Evolutionary conservation across 306 rosid species (phyloP), one percentile per base, ranked within the genome.

Genomic region (Lathyrus sativus): DNA sequence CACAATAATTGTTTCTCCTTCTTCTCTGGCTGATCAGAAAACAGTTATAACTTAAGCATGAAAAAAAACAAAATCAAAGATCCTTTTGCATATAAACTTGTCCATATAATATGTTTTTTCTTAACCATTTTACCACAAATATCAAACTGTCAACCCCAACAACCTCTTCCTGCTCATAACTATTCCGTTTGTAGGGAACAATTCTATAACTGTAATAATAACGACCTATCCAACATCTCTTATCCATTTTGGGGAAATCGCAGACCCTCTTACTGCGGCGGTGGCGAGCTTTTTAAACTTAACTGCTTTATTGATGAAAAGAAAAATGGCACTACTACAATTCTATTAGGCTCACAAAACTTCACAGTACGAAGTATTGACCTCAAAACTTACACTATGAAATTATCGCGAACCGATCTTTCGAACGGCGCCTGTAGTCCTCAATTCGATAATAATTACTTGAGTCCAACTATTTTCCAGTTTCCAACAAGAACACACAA

Each of bases 191-290:
- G 64, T 9, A 59, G 7, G 1, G 12, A 22, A 17, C 7, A 31
- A 17, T 15, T 3, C 2, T 59, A 59, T 26, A 9, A 59, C 43
- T 59, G 45, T 24, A 24, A 1, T 22, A 22, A 22, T 11, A 44
- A 44, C 14, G 1, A 59, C 0, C n/a, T 59, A 3, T 5, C 10
- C 3, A 33, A 31, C 43, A 33, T 35, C 26, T 59, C 26, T 1
- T 59, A 59, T 35, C 65, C 65, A 14, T 59, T 59, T 6, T 59
- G 65, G 65, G 65, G 45, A 59, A 7, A 59, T 0, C 4, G 35
- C n/a, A 13, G 65, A 3, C 65, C n/a, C 8, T 8, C 9, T 14
- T 7, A 33, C 26, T 59, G 65, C 13, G 65, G 65, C 8, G 64
- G 26, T 1, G 65, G 65, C 9, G n/a, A 59, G 0, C 2, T 8